Base-by-base conservation (phyloP, 2,329 filamentous ascomycete genomes). In the Fusarium austroafricanum region DNA sequence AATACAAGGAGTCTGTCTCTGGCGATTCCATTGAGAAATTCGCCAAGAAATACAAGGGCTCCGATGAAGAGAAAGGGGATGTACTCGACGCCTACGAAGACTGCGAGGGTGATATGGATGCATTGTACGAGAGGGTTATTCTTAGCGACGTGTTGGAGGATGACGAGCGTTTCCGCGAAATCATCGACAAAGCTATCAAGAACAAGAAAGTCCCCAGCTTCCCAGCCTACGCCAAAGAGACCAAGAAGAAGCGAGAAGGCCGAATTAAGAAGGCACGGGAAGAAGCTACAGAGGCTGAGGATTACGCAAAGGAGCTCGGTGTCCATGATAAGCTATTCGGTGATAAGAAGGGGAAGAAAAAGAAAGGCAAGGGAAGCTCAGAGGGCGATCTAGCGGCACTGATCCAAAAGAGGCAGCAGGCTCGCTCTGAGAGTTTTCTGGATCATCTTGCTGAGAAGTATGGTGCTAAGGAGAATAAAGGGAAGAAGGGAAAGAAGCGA, bases 101-200 rank as follows among this genome's bases (percentile, higher is more conserved):
- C 68, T 82, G 81, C 74, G 84, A 93, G 75, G 96, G 96, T 33
- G 84, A 92, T 65, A 89, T 98, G 87, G 87, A 91, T 72, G 80
- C 79, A 18, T 81, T 99, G 2, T 98, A 96, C 79, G 88, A 94
- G 75, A 82, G 83, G 0, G 91, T 99, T 39, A 97, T 99, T 89
- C 84, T 97, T 43, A 96, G 93, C 71, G 87, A 95, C 74, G 89
- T 94, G 11, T 76, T 93, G 3, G 89, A 91, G 54, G 96, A 99
- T 71, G 96, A 99, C 71, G 90, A 91, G 55, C 86, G 96, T 10
- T 97, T 97, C 80, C 86, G 93, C 15, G 79, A 75, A 17, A 92
- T 97, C 43, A 93, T 99, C 55, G 88, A 97, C 74, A 84, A 88
- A 35, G 96, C 94, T 5, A 96, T 99, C 73, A 83, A 84, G 35